Percentiles rank a stretch among this genome's conserved stretches.
phyloP scores from a whole-genome alignment of 2,329 filamentous ascomycete genomes.

The Aspergillus uvarum region DNA sequence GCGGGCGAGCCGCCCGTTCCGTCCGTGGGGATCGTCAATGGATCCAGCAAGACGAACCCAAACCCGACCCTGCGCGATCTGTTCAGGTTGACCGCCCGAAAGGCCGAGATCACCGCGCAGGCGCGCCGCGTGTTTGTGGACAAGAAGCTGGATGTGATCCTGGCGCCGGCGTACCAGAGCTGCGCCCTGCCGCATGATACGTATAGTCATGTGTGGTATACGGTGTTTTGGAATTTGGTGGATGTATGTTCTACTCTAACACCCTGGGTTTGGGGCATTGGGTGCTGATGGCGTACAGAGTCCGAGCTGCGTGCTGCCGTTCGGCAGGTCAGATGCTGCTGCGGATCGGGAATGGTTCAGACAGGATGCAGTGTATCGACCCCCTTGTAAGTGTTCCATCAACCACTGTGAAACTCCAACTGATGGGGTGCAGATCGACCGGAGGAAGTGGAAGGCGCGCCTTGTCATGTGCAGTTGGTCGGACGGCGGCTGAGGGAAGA shows the following conservation, averaged over 20 bases:
- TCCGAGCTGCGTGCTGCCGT: constrained; percentile 25
- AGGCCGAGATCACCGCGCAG: constrained; percentile 10
- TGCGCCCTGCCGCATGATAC: constrained; percentile 24
- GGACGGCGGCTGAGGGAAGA: constrained; percentile 27
- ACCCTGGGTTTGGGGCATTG: neutral
- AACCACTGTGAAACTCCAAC: neutral
- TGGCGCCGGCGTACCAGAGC: constrained; percentile 25
- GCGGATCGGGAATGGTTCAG: constrained; percentile 21
- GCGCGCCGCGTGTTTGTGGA: constrained; percentile 20
- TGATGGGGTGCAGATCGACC: constrained; percentile 17
- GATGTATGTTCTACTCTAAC: constrained; percentile 20
- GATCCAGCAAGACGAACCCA: constrained; percentile 3
- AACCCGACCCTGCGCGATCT: constrained; percentile 22
- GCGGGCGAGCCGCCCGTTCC: constrained; percentile 22
- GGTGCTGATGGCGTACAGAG: constrained; percentile 11
- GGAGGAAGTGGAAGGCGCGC: constrained; percentile 20
- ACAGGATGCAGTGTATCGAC: constrained; percentile 19
- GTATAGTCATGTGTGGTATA: constrained; percentile 23
- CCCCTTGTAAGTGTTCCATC: constrained; percentile 19
- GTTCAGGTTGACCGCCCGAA: constrained; percentile 20
- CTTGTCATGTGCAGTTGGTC: constrained; percentile 26
- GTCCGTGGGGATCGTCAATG: constrained; percentile 18
- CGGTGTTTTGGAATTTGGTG: constrained; percentile 22
- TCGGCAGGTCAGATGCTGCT: constrained; percentile 15
- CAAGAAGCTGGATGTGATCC: constrained; percentile 23